Evolutionary conservation across 1,284 basidiomycete genomes (phyloP), one percentile per base, ranked within the genome.

Genomic region (Schizopora paradoxa): DNA sequence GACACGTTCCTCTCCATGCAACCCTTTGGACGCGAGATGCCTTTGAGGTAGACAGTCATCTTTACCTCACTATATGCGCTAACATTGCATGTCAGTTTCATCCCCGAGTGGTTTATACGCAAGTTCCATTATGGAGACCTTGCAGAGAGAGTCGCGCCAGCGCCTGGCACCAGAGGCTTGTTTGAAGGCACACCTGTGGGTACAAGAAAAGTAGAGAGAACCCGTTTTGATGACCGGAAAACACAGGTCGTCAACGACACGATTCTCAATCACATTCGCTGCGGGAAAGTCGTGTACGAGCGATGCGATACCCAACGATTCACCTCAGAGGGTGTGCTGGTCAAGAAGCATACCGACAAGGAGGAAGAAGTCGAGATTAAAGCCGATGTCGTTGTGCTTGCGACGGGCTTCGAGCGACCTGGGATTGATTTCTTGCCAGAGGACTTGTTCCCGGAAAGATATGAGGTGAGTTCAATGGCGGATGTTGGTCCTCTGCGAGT

Each of bases 381-480:
- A 1, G 79, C 73, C 0, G 79, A 82, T 54, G 66, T 80, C 4
- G 67, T 82, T 29, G 72, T 83, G 6, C 61, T 83, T 16, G 80
- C 81, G 2, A 79, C 78, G 2, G 80, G 79, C 1, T 83, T 78
- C 58, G 64, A 77, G 55, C 67, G 72, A 35, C 79, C 79, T 0
- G 61, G 63, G n/a, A 57, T 80, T 29, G 68, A 72, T 37, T 82
- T 83, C 57, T 56, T 82, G 45, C 69, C 74, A 6, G 49, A 70
- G 2, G 72, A 79, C n/a, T 58, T 83, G 35, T 83, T 83, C 64
- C 79, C 79, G 0, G 70, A 76, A 40, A 70, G 66, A 13, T 80
- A 80, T 54, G 63, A 72, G 48, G 70, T 68, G 39, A 22, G 61
- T 54, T 19, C 22, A 47, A 27, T 18, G 22, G 26, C 29, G 27